Base-by-base conservation (phyloP, 1,284 basidiomycete genomes). In the Cerioporus squamosus region DNA sequence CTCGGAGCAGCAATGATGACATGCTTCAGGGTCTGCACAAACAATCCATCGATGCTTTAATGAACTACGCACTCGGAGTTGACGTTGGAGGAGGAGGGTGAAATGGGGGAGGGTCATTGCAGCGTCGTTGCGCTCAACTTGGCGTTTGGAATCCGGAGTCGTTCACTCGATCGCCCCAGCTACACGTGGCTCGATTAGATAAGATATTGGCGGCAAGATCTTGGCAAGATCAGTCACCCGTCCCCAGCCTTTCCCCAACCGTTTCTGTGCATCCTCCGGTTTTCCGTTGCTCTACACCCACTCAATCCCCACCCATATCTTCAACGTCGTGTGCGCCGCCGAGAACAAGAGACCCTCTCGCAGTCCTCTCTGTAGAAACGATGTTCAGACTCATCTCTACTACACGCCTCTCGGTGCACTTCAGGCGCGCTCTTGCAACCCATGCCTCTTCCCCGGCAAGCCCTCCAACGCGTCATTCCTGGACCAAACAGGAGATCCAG, bases 401-500 rank as follows among this genome's bases (percentile, higher is more conserved):
- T 17, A 43, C 65, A 38, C 57, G 63, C 29, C 56, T 66, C 23
- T 49, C 70, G 22, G 49, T 60, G 12, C 70, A 66, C n/a, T 55
- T 74, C 51, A 72, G 67, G 46, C 79, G 89, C 33, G 68, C 81
- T 18, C 79, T 91, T 33, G 89, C 90, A 10, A 91, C 87, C 0
- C 84, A 88, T 68, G 80, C 83, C 5, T 66, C 75, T 22, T 63
- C 67, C 20, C 57, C 71, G 7, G 59, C 74, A 18, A 48, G 69
- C 5, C 59, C 74, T 44, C 64, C 73, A 54, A 75, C 79, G 40
- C 79, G 83, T 23, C 79, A 81, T 63, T 75, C 83, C 59, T 93
- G 90, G 91, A 77, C 80, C 33, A 86, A 81, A 68, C 75, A 82
- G 31, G 90, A 94, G 72, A 87, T 95, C 57, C 84, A 91, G 68